Conservation (phyloP, 73 alveolate genomes). For the Uronychia binucleata region DNA sequence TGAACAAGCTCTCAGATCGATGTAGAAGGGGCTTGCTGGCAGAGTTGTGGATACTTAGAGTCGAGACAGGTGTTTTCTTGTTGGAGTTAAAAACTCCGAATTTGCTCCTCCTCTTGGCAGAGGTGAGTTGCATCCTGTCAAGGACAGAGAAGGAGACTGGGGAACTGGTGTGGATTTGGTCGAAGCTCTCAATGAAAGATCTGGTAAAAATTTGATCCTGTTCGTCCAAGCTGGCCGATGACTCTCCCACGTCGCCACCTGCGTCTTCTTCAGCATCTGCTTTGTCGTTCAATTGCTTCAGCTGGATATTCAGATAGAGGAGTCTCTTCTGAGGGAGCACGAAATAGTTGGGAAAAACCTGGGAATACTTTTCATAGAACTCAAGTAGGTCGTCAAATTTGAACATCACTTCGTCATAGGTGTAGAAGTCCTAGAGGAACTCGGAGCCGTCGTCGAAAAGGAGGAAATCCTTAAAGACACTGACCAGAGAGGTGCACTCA, state of each 20-base stretch:
- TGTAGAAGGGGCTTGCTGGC: background rate
- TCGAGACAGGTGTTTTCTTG: background rate
- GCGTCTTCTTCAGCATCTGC: background rate
- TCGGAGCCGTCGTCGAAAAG: conserved; percentile 81
- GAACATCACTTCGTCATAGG: conserved; percentile 38
- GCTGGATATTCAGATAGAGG: conserved; percentile 69
- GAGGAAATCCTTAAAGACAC: conserved; percentile 79
- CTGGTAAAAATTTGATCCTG: background rate
- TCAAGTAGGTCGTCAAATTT: conserved; percentile 57
- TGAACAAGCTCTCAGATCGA: background rate
- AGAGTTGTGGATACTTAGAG: background rate
- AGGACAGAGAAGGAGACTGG: background rate
- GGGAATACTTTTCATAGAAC: conserved; percentile 72
- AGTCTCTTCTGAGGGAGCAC: conserved; percentile 65
- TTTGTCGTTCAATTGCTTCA: conserved; percentile 48
- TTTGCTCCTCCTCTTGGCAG: background rate
- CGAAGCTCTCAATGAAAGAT: background rate
- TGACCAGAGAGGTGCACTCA: conserved; percentile 68
- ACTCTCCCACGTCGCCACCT: background rate
- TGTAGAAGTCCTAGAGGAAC: conserved; percentile 69
- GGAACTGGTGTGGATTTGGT: background rate
- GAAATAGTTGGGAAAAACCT: conserved; percentile 78
- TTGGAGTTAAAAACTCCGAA: background rate
- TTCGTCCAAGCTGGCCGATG: background rate
- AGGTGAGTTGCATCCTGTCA: background rate